These are phyloP conservation scores for Pythium scleroteichum DNA, from an alignment of 352 stramenopile genomes.

Conservation along the genomic window DNA sequence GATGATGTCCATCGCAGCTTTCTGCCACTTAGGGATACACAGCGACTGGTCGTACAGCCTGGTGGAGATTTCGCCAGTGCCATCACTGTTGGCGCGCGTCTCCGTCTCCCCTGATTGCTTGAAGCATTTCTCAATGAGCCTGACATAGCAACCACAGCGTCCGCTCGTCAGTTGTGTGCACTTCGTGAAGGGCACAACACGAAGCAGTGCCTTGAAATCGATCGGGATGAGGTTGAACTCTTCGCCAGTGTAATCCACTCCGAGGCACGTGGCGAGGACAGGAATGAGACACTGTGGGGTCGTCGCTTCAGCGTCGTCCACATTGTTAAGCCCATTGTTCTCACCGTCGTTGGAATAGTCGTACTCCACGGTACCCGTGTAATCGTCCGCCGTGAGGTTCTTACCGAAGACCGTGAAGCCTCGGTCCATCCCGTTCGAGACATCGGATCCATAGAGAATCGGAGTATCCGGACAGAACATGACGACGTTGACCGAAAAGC, in stretches of 20 bases:
- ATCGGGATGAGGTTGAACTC: slow-evolving; percentile 58
- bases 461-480: slow-evolving; percentile 75
- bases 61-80: slow-evolving; percentile 22
- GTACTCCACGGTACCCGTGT: slow-evolving; percentile 29
- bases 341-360: slow-evolving; percentile 14
- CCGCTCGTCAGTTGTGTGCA: slow-evolving; percentile 50
- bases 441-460: slow-evolving; percentile 66
- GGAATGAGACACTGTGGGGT: slow-evolving; percentile 47
- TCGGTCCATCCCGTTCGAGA: slow-evolving; percentile 44
- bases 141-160: slow-evolving; percentile 65
- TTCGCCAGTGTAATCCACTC: slow-evolving; percentile 46
- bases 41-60: slow-evolving; percentile 57
- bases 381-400: slow-evolving; percentile 49
- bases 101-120: slow-evolving; percentile 42
- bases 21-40: slow-evolving; percentile 59
- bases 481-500: slow-evolving; percentile 72
- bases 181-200: slow-evolving; percentile 59
- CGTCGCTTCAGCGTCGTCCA: slow-evolving; percentile 5
- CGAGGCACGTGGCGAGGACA: slow-evolving; percentile 69
- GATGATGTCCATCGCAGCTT: slow-evolving; percentile 54
- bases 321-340: slow-evolving; percentile 28
- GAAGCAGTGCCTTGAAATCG: slow-evolving; percentile 73
- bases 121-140: slow-evolving; percentile 66
- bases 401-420: slow-evolving; percentile 69
- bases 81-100: slow-evolving; percentile 4